Base-by-base conservation (phyloP, 768 basidiomycete genomes). In the Amanita pallidorosea region DNA sequence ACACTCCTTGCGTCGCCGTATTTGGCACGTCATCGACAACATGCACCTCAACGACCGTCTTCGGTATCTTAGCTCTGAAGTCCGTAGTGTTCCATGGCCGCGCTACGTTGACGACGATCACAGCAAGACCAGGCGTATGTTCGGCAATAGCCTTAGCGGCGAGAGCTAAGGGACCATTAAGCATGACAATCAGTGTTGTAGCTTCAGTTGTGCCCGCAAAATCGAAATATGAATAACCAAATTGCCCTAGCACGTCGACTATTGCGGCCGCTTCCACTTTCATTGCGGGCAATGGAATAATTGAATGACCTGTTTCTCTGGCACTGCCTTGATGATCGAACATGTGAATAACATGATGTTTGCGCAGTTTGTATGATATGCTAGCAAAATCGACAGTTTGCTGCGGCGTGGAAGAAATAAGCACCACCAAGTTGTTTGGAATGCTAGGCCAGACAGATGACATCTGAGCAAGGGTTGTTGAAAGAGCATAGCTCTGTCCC, bases 271-370 rank as follows among this genome's bases (percentile, higher is more conserved):
- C 55, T 37, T 63, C 51, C 18, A 63, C 56, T 1, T 63, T 58
- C 20, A 68, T 66, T 0, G 63, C 54, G 4, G 65, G 55, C 13
- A 73, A 58, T 2, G 74, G 71, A 23, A 65, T 58, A 34, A 80
- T 65, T 31, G 71, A 60, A 49, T 81, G 76, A 2, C 86, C 80
- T 31, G 78, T 68, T 67, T 98, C 92, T 22, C 95, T 83, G 31
- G 83, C 73, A 29, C 81, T 74, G 54, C 80, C 79, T 60, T 88
- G 75, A 58, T 95, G 88, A 65, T 98, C 93, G 61, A 98, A 93
- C 37, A 97, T 69, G 64, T 97, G 92, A 50, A 93, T 75, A 51
- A 88, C 81, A 65, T 95, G 89, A 37, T 69, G 75, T 17, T 68
- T 63, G 13, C 74, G 72, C 45, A 87, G 65, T 53, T 72, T 74